Base-by-base conservation (phyloP, 805 yeast genomes). In the Candida ascalaphidarum region DNA sequence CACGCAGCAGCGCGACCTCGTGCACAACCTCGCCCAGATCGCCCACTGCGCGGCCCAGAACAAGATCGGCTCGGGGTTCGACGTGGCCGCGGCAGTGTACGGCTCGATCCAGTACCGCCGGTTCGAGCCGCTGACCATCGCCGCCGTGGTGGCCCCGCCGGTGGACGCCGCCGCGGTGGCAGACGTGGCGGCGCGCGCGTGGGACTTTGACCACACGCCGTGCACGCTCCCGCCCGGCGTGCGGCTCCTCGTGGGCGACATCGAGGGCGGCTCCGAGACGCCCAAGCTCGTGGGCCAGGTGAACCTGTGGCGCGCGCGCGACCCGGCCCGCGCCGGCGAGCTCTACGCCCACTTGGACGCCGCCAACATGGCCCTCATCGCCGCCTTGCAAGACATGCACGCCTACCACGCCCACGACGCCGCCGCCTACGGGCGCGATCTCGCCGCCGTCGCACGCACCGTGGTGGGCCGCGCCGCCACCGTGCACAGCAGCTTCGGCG, bases 61-160 rank as follows among this genome's bases (percentile, higher is more conserved):
- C 18, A 92, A 92, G 52, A 77, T 92, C 15, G 98, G 98, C 0
- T 85, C 96, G 3, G 98, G 98, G 0, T 92, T 92, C 53, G 98
- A 92, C 49, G 94, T 92, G 23, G 97, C 95, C 0, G 79, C 96
- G 15, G 98, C 98, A 0, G 79, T 83, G 0, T 89, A 68, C 52
- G 98, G 98, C 2, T 81, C 95, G 0, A 80, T 88, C 25, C 66
- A 77, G 5, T 92, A 92, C 52, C 66, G 72, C 24, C 63, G 98
- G 35, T 92, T 92, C 44, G 58, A 65, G 3, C 83, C 94, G 0
- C 50, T 41, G 5, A 34, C 73, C 20, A 70, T 74, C 27, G 56
- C 55, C 19, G 46, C 40, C 17, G 46, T 71, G 21, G 48, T 54
- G 13, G 31, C 14, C n/a, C 30, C 34, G 3, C 45, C 19, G n/a